These are phyloP conservation scores for Eimeria tenella DNA, from an alignment of 169 alveolate genomes.

Conservation along the genomic window DNA sequence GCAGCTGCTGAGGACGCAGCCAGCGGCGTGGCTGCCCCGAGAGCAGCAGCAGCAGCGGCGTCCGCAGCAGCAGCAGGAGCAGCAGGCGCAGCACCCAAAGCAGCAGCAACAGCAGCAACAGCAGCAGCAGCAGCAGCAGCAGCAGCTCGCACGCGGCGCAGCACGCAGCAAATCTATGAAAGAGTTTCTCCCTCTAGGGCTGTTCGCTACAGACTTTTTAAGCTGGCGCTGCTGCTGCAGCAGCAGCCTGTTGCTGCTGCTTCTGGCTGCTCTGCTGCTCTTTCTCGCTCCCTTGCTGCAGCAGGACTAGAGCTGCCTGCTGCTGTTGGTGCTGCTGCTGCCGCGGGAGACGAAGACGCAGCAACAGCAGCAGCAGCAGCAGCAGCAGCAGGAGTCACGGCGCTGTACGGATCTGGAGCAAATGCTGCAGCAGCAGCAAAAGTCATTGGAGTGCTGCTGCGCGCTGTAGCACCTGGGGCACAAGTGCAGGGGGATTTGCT, in stretches of 20 bases:
- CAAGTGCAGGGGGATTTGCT: not conserved
- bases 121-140: slow-evolving; percentile 3
- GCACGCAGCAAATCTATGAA: not conserved
- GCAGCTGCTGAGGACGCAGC: not conserved
- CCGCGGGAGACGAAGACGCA: not conserved
- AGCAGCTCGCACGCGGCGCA: slow-evolving; percentile 20
- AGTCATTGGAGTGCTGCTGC: slow-evolving; percentile 23
- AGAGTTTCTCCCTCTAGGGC: not conserved
- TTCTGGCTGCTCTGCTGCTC: not conserved
- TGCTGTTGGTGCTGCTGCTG: slow-evolving; percentile 5
- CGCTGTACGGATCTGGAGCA: not conserved
- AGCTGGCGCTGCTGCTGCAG: not conserved
- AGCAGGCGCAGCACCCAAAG: too few relatives aligned
- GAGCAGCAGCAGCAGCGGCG: not conserved
- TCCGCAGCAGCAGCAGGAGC: not conserved
- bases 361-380: too few relatives aligned
- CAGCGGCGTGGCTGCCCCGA: not conserved
- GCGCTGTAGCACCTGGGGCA: not conserved
- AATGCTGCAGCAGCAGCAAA: slow-evolving; percentile 13
- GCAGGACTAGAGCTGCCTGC: not conserved
- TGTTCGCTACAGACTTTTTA: not conserved
- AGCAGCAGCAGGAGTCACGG: not conserved
- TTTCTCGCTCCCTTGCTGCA: not conserved
- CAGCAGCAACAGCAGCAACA: slow-evolving; percentile 18
- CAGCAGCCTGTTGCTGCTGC: not conserved